phyloP scores from a whole-genome alignment of 2,329 filamentous ascomycete genomes.

The Aspergillus cejpii region DNA sequence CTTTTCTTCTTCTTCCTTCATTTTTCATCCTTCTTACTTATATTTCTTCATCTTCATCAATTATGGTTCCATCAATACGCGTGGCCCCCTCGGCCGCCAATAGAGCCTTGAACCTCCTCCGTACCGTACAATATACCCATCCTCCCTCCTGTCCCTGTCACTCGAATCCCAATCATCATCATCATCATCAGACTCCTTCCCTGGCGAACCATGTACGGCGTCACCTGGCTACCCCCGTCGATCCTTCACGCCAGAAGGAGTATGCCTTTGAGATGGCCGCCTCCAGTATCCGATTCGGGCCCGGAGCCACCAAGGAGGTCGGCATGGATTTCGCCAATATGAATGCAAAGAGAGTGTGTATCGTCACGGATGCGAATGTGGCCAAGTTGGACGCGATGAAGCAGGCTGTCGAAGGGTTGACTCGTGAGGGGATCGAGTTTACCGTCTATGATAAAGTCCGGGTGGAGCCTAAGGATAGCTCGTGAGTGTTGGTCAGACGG shows the following conservation, averaged over 20 bases:
- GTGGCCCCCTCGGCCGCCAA: constrained; percentile 43
- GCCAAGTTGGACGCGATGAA: constrained; percentile 79
- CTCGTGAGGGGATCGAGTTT: constrained; percentile 70
- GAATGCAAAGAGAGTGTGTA: constrained; percentile 76
- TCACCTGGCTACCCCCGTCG: constrained; percentile 68
- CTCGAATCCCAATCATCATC: constrained; percentile 74
- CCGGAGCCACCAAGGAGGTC: constrained; percentile 87
- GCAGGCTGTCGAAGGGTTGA: constrained; percentile 75
- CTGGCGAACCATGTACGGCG: constrained; percentile 51
- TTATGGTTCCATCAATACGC: constrained; percentile 38
- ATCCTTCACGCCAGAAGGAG: constrained; percentile 70
- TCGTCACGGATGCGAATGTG: constrained; percentile 84
- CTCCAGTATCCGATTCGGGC: constrained; percentile 87
- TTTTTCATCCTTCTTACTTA: constrained; percentile 9
- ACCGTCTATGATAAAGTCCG: constrained; percentile 72
- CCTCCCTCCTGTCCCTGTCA: constrained; percentile 88
- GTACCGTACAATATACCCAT: constrained; percentile 85
- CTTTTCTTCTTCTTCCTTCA: constrained; percentile 3
- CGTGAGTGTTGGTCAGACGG: constrained; percentile 48
- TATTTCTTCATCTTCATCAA: constrained; percentile 9
- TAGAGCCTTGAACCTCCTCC: constrained; percentile 56
- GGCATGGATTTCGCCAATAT: constrained; percentile 97
- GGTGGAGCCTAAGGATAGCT: constrained; percentile 91
- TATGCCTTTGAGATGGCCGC: constrained; percentile 99
- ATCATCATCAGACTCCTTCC: constrained; percentile 55